These are phyloP conservation scores for Silene coronaria DNA, from an alignment of 179 eudicot species.

Conservation along the genomic window DNA sequence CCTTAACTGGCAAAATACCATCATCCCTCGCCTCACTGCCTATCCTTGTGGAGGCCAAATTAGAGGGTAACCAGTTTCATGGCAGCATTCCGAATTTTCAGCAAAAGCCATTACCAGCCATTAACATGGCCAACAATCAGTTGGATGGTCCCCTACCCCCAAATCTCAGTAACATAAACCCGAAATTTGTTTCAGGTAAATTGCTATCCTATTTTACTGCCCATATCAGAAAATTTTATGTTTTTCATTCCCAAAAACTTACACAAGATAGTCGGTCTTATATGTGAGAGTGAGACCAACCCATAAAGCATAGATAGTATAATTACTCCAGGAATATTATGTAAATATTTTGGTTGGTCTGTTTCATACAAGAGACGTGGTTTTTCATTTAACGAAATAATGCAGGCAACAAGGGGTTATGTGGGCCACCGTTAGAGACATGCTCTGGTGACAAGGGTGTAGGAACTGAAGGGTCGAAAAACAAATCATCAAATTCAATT, in stretches of 20 bases:
- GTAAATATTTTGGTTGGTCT: no score
- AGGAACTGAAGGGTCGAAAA: not conserved
- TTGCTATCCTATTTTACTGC: not conserved
- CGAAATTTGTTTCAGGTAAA: conserved; percentile 40
- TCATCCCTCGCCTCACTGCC: conserved; percentile 40
- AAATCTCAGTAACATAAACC: conserved; percentile 28
- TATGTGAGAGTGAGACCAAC: no score
- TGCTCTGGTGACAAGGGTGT: conserved; percentile 19
- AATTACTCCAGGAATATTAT: no score
- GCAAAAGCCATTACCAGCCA: conserved; percentile 25
- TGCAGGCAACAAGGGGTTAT: conserved; percentile 57
- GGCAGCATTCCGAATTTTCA: conserved; percentile 49
- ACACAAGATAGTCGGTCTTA: no score
- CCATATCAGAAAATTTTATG: not conserved
- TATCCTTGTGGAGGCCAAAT: conserved; percentile 41
- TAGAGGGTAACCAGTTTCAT: conserved; percentile 54
- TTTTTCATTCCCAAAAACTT: not conserved
- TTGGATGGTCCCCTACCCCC: conserved; percentile 64
- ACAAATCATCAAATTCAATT: conserved; percentile 21
- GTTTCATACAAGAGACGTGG: no score
- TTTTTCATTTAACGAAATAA: not conserved
- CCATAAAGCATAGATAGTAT: no score
- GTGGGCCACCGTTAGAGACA: conserved; percentile 52
- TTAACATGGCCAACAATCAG: conserved; percentile 52
- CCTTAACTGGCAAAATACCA: conserved; percentile 46